phyloP scores from a whole-genome alignment of 108 stramenopile species.

The Cyclostephanos invisitatus region DNA sequence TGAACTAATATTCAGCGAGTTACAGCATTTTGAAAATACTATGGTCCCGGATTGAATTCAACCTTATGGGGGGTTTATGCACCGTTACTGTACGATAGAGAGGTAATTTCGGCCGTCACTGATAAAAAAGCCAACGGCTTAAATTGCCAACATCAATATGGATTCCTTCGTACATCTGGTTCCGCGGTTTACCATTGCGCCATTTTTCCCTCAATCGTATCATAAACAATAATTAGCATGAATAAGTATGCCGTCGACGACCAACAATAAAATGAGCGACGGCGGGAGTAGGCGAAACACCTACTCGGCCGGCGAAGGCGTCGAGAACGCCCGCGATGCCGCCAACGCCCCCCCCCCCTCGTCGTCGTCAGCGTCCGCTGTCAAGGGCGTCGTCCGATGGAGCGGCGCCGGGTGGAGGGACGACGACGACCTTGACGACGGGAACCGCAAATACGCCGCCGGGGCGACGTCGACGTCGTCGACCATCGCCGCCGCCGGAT shows the following conservation, averaged over 20 bases:
- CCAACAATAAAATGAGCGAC: not conserved
- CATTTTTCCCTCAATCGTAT: too few species aligned
- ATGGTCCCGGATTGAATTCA: too few species aligned
- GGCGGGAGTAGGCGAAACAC: slow-evolving; percentile 4
- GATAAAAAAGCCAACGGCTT: too few species aligned
- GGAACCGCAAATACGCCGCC: not conserved
- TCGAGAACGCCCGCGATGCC: slow-evolving; percentile 7
- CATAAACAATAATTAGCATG: too few species aligned
- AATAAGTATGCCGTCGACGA: not conserved
- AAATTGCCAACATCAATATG: too few species aligned
- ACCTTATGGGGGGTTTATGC: too few species aligned
- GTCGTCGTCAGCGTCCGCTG: not conserved
- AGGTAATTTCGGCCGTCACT: too few species aligned
- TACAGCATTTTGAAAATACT: too few species aligned
- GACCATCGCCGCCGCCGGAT: not conserved
- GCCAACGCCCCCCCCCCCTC: not conserved
- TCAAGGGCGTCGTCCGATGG: slow-evolving; percentile 8
- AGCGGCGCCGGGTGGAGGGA: not conserved
- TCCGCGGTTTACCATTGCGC: too few species aligned
- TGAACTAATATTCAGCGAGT: too few species aligned
- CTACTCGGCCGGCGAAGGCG: slow-evolving; percentile 3
- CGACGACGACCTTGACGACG: not conserved
- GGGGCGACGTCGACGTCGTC: not conserved
- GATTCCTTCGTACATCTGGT: too few species aligned
- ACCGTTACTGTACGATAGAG: too few species aligned